Conservation (phyloP, 1,139 yeast species). For the Suhomyces bokatorum region DNA sequence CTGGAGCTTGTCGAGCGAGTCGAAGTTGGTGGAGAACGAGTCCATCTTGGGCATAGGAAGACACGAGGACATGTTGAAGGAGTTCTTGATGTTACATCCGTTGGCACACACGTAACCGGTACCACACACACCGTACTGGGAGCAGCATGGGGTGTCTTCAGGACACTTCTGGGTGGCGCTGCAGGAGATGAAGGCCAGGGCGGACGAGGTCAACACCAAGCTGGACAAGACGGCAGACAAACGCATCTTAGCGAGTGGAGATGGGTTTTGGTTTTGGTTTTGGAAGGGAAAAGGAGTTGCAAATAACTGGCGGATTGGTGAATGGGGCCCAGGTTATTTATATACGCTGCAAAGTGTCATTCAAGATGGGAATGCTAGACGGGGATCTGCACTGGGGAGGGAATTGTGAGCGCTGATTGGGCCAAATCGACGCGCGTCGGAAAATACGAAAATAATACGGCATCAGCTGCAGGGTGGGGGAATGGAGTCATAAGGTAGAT, state of each 20-base stretch:
- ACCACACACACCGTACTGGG: conserved; percentile 84
- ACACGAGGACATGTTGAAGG: conserved; percentile 64
- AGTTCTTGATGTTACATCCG: conserved; percentile 73
- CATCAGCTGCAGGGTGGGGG: too few relatives aligned
- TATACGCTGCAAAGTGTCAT: too few relatives aligned
- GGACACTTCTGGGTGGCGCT: conserved; percentile 61
- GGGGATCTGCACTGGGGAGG: not conserved
- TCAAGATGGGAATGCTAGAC: not conserved
- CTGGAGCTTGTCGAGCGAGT: conserved; percentile 29
- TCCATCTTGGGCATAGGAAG: conserved; percentile 58
- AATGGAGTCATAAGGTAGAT: too few relatives aligned
- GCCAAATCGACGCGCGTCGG: not conserved
- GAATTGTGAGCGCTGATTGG: not conserved
- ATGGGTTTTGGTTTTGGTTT: too few relatives aligned
- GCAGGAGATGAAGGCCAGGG: conserved; percentile 39
- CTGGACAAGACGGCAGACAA: conserved; percentile 7
- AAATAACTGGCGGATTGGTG: too few relatives aligned
- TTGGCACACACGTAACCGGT: conserved; percentile 78
- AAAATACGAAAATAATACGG: not conserved
- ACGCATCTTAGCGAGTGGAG: conserved; percentile 4
- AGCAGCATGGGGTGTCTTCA: conserved; percentile 72
- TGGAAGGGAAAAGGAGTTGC: too few relatives aligned
- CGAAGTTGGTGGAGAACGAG: conserved; percentile 38
- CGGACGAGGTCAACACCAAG: conserved; percentile 9
- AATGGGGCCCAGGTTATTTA: too few relatives aligned